Evolutionary conservation across 129 eudicot genomes (phyloP), one percentile per base, ranked within the genome.

Genomic region (Artemisia argyi): DNA sequence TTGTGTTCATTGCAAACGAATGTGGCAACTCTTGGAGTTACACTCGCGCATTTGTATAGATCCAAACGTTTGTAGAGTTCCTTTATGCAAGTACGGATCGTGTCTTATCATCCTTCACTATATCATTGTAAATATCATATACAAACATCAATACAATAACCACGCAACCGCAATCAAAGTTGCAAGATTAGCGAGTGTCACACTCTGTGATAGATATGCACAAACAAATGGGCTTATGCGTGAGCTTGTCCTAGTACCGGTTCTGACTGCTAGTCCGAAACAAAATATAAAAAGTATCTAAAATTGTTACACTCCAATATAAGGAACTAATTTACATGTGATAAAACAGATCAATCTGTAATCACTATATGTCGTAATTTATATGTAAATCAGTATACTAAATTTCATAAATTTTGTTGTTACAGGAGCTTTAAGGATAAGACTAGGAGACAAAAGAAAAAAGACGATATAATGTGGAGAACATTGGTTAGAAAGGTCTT

Each of bases 21-120:
- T 91, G 94, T 88, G 97, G 99, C 97, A 91, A 72, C 85, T 95
- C 14, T 81, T 95, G 83, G 97, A 95, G 66, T 59, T 95, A 60
- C 97, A 95, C 75, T 83, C 99, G 1, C 91, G 92, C 11, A 81
- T 95, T 11, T 95, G 99, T 26, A 86, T 80, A 8, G 83, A 91
- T 76, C 72, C 99, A 16, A 81, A 84, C 47, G 67, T 68, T 16
- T 95, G 99, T 68, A 60, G 75, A 62, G 99, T 95, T 78, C 99
- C 99, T 63, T 72, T 95, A 76, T 95, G 99, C 99, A 88, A 92
- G 97, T 93, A 74, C 60, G 83, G 46, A 30, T 28, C 62, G 9
- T 5, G 55, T 58, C 22, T 59, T 32, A n/a, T 26, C 20, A 24
- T 20, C 65, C 24, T 30, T 60, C 49, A 50, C 4, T 2, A 11